Evolutionary conservation across 1,284 basidiomycete genomes (phyloP).

Genomic region (Wallemia ichthyophaga): DNA sequence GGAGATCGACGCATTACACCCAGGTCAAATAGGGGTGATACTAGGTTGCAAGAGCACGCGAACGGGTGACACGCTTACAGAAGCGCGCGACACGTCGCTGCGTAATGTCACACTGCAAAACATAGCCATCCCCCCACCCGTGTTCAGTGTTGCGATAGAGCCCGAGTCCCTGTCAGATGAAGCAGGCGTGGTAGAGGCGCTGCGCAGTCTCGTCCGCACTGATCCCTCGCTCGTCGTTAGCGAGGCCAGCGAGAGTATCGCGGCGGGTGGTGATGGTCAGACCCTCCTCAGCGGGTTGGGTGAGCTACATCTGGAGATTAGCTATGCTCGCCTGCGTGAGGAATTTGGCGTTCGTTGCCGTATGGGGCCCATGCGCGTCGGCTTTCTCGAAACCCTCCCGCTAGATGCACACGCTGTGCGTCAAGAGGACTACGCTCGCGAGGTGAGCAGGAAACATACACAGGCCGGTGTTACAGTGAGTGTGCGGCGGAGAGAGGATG

Average conservation of each 20-base stretch:
- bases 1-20: slow-evolving; percentile 49
- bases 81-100: slow-evolving; percentile 61
- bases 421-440: neutral
- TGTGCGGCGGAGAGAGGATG: slow-evolving; percentile 22
- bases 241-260: slow-evolving; percentile 20
- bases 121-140: slow-evolving; percentile 51
- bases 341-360: slow-evolving; percentile 54
- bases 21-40: slow-evolving; percentile 57
- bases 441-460: slow-evolving; percentile 16
- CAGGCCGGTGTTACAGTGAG: slow-evolving; percentile 15
- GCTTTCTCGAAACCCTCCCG: slow-evolving; percentile 41
- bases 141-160: slow-evolving; percentile 21
- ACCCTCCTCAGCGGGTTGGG: slow-evolving; percentile 55
- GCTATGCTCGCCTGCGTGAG: slow-evolving; percentile 40
- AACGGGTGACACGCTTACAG: slow-evolving; percentile 66
- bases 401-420: slow-evolving; percentile 6
- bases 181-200: slow-evolving; percentile 35
- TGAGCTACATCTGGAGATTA: slow-evolving; percentile 56
- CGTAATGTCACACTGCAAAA: slow-evolving; percentile 24
- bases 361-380: slow-evolving; percentile 43
- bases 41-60: slow-evolving; percentile 51
- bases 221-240: slow-evolving; percentile 45
- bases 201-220: slow-evolving; percentile 43
- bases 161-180: slow-evolving; percentile 8
- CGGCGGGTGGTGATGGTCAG: slow-evolving; percentile 31